Conservation (phyloP, 192 early-diverging fungal species). For the Entomortierella lignicola region DNA sequence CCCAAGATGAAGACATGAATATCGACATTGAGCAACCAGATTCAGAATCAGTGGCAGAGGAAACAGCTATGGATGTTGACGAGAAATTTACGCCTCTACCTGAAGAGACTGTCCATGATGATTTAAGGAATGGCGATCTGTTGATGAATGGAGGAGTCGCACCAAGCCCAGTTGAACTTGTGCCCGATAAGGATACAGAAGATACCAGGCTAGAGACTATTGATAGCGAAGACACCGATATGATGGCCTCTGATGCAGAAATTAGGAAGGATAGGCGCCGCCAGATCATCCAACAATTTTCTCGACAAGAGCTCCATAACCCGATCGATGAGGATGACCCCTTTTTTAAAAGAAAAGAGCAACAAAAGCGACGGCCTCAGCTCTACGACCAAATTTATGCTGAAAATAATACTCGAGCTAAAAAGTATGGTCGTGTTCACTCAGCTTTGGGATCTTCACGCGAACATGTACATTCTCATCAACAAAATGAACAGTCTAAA, state of each 20-base stretch:
- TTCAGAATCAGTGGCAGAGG: not conserved
- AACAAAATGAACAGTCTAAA: conserved; percentile 37
- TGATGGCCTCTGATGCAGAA: conserved; percentile 1
- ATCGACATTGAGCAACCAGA: conserved; percentile 16
- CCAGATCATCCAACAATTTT: conserved; percentile 17
- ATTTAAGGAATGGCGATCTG: conserved; percentile 7
- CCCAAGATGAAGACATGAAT: not conserved
- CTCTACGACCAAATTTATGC: conserved; percentile 58
- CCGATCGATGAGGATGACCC: conserved; percentile 36
- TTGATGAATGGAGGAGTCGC: conserved; percentile 9
- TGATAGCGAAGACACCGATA: conserved; percentile 26
- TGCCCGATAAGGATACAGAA: conserved; percentile 35
- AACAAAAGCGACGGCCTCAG: conserved; percentile 54
- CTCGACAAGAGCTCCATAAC: conserved; percentile 17
- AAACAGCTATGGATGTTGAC: conserved; percentile 4
- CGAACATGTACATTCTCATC: conserved; percentile 38
- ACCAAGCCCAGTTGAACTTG: conserved; percentile 16
- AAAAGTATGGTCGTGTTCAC: conserved; percentile 52
- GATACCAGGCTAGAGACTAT: conserved; percentile 28
- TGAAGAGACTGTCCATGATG: not conserved
- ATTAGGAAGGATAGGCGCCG: conserved; percentile 7
- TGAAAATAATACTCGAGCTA: conserved; percentile 49
- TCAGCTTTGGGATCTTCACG: conserved; percentile 34
- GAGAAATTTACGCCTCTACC: not conserved
- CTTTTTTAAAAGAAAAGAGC: conserved; percentile 19